These are phyloP conservation scores for Sicyos edulis DNA, from an alignment of 306 rosid species.

Conservation along the genomic window DNA sequence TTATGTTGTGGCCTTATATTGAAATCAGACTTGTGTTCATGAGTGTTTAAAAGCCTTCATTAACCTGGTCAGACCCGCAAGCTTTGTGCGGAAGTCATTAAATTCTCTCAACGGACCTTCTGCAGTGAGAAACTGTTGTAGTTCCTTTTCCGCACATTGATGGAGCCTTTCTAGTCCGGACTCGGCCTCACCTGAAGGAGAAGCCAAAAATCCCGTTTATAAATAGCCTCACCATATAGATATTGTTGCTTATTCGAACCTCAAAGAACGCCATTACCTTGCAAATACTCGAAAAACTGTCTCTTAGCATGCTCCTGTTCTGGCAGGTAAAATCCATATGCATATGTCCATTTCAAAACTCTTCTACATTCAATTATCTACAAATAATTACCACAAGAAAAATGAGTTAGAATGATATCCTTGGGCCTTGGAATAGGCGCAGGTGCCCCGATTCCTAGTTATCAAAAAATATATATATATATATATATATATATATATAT, in stretches of 20 bases:
- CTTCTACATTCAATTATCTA: constrained; percentile 47
- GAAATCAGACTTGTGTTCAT: background rate
- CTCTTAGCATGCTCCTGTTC: constrained; percentile 53
- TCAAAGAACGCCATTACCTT: constrained; percentile 35
- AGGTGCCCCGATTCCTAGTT: too few relatives aligned
- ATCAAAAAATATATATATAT: too few relatives aligned
- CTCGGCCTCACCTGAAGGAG: constrained; percentile 58
- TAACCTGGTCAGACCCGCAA: constrained; percentile 74
- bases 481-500: too few relatives aligned
- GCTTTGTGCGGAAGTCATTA: constrained; percentile 66
- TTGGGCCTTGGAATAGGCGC: too few relatives aligned
- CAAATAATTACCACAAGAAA: constrained; percentile 20
- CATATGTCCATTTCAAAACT: constrained; percentile 49
- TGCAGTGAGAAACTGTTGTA: constrained; percentile 46
- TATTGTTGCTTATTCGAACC: background rate
- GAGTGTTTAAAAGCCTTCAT: background rate
- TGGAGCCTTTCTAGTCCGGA: constrained; percentile 81
- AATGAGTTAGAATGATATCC: background rate
- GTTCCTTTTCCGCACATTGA: constrained; percentile 76
- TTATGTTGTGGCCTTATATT: background rate
- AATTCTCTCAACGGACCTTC: constrained; percentile 56
- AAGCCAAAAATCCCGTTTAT: background rate
- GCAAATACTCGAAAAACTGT: constrained; percentile 64
- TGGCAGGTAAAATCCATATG: constrained; percentile 44
- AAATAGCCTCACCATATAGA: constrained; percentile 15